These are phyloP conservation scores for Protea cynaroides DNA, from an alignment of 164 flowering plant species.

Conservation along the genomic window DNA sequence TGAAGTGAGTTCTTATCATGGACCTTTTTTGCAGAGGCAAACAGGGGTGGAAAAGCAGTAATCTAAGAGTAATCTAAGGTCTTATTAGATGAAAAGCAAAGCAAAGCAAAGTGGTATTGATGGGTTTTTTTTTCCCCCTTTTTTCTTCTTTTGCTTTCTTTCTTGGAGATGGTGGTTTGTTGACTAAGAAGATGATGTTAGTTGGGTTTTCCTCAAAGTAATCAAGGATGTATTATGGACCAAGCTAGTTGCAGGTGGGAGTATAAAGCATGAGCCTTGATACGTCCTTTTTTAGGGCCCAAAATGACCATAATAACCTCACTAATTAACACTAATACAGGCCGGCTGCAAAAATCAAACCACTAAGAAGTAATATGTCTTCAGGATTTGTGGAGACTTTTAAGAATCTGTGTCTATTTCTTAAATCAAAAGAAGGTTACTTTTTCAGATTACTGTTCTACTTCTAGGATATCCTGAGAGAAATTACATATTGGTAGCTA, in stretches of 20 bases:
- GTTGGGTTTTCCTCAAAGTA: constrained; percentile 40
- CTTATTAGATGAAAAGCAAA: constrained; percentile 40
- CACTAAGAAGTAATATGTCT: too few species aligned
- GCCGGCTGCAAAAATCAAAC: too few species aligned
- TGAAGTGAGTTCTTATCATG: constrained; percentile 2
- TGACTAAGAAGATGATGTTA: constrained; percentile 42
- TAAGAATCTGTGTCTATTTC: background rate
- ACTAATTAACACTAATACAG: too few species aligned
- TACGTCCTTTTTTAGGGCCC: background rate
- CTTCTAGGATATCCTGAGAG: background rate
- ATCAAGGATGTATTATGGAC: constrained; percentile 26
- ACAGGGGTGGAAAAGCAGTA: constrained; percentile 11
- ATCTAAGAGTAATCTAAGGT: constrained; percentile 11
- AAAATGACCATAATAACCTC: background rate
- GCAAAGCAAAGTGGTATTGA: constrained; percentile 14
- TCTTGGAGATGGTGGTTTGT: constrained; percentile 33
- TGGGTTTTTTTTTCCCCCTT: constrained; percentile 18
- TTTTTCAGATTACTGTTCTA: background rate
- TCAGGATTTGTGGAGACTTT: background rate
- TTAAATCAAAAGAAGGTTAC: too few species aligned
- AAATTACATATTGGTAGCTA: background rate
- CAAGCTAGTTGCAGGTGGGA: constrained; percentile 12
- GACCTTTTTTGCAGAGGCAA: constrained; percentile 6
- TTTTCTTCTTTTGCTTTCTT: constrained; percentile 15
- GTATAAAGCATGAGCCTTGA: background rate